Conservation (phyloP, 2,329 filamentous ascomycete species). For the Fusarium sp. region DNA sequence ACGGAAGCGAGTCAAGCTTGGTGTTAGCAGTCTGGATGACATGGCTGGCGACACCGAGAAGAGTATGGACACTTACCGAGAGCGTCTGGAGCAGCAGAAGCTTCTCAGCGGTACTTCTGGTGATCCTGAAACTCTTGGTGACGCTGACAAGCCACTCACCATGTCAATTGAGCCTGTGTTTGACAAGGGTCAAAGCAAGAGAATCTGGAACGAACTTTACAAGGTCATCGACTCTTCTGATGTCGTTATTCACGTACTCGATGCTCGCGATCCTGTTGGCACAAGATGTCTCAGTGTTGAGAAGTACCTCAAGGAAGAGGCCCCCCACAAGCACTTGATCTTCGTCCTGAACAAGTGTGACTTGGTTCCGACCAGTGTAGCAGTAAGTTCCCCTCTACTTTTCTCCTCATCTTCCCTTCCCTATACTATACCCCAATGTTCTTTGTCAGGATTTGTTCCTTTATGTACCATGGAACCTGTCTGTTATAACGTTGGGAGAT, state of each 20-base stretch:
- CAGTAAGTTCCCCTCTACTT: slow-evolving; percentile 76
- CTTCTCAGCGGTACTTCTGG: slow-evolving; percentile 79
- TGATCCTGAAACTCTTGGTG: slow-evolving; percentile 64
- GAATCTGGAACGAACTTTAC: slow-evolving; percentile 97
- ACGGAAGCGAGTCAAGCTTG: slow-evolving; percentile 91
- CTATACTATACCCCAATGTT: slow-evolving; percentile 69
- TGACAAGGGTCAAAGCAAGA: slow-evolving; percentile 92
- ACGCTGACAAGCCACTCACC: slow-evolving; percentile 59
- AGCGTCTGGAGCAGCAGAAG: slow-evolving; percentile 82
- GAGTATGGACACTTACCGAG: slow-evolving; percentile 84
- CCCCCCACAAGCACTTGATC: slow-evolving; percentile 91
- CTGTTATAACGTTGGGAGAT: slow-evolving; percentile 99
- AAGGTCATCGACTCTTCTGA: slow-evolving; percentile 97
- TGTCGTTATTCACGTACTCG: slow-evolving; percentile 94
- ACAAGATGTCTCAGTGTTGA: slow-evolving; percentile 84
- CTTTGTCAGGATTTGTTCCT: slow-evolving; percentile 86
- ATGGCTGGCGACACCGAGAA: slow-evolving; percentile 83
- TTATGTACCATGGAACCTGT: slow-evolving; percentile 81
- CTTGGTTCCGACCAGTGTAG: slow-evolving; percentile 89
- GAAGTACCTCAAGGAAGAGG: slow-evolving; percentile 93
- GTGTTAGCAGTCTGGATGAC: slow-evolving; percentile 83
- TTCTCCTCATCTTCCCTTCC: slow-evolving; percentile 53
- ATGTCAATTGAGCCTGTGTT: slow-evolving; percentile 89
- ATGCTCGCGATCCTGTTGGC: slow-evolving; percentile 89
- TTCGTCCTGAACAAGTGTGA: slow-evolving; percentile 69